phyloP scores from a whole-genome alignment of 2,329 filamentous ascomycete genomes.

The Bipolaris zeicola region DNA sequence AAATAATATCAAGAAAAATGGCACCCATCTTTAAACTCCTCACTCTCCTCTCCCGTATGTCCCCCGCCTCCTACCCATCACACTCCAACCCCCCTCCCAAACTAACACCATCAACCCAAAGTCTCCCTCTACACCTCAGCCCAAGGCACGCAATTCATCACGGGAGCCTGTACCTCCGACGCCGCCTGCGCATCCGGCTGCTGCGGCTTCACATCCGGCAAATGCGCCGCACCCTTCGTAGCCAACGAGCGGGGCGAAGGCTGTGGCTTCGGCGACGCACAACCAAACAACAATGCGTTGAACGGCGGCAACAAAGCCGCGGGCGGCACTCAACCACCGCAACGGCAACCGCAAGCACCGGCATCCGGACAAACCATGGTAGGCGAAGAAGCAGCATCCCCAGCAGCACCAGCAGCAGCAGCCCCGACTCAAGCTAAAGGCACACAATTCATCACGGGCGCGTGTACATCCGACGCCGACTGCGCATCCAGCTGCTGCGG shows the following conservation, averaged over 20 bases:
- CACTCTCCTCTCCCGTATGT: conserved; percentile 31
- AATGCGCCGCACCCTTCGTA: conserved; percentile 41
- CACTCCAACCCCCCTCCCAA: not conserved
- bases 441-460: conserved; percentile 50
- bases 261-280: conserved; percentile 45
- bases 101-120: conserved; percentile 10
- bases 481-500: conserved; percentile 49
- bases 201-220: conserved; percentile 40
- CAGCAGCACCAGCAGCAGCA: not conserved
- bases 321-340: not conserved
- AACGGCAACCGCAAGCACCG: not conserved
- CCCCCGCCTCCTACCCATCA: not conserved
- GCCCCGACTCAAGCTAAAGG: conserved; percentile 15
- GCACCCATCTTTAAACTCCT: conserved; percentile 35
- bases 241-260: conserved; percentile 45
- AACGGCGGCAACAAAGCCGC: conserved; percentile 18
- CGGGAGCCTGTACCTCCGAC: conserved; percentile 34
- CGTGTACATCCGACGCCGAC: conserved; percentile 46
- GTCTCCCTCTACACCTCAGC: conserved; percentile 35
- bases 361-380: not conserved
- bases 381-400: not conserved
- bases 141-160: conserved; percentile 41
- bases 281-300: conserved; percentile 42
- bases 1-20: conserved; percentile 21
- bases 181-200: conserved; percentile 33